Evolutionary conservation across 768 basidiomycete species (phyloP), one percentile per base, ranked within the genome.

Genomic region (Cystobasidium ongulense): DNA sequence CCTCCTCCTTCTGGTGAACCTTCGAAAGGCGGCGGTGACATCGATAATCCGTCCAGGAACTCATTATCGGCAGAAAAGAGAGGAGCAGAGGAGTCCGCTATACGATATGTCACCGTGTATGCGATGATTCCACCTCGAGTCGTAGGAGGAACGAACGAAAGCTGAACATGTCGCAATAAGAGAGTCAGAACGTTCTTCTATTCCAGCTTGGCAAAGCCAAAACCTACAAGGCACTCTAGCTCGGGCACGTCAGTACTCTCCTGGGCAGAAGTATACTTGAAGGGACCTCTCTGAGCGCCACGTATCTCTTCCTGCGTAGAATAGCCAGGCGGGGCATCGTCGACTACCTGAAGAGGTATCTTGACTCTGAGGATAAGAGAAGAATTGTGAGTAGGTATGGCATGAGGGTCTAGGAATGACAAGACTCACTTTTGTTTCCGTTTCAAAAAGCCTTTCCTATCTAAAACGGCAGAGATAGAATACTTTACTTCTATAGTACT

Each of bases 321-420:
- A 59, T 71, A 71, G 54, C 54, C 68, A 27, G 68, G 68, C 53
- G 68, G 68, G 10, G 68, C 52, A 59, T 71, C 68, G 35, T 71
- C 68, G 1, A 38, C 41, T 11, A 71, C 25, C 11, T 71, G 21
- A 7, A 71, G 54, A 23, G 68, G 68, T 2, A 71, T 43, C 54
- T 71, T 54, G 50, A 39, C 54, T 35, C 68, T 71, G 54, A 17
- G 8, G 15, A 17, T n/a, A 59, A 59, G 29, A 59, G 11, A 15
- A 59, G 11, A 11, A 18, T 13, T n/a, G n/a, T n/a, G n/a, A n/a
- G n/a, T n/a, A n/a, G n/a, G 13, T 13, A 46, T 46, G 13, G 43
- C 13, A 46, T 46, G n/a, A 13, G 43, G 13, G n/a, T 46, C 13
- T 46, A 46, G 43, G n/a, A 46, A 13, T n/a, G n/a, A 7, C 17